A percentile compares a stretch with the other conserved stretches of the same genome.
Evolutionary conservation across 2,329 filamentous ascomycete species (phyloP).

Genomic region (Fonsecaea erecta): DNA sequence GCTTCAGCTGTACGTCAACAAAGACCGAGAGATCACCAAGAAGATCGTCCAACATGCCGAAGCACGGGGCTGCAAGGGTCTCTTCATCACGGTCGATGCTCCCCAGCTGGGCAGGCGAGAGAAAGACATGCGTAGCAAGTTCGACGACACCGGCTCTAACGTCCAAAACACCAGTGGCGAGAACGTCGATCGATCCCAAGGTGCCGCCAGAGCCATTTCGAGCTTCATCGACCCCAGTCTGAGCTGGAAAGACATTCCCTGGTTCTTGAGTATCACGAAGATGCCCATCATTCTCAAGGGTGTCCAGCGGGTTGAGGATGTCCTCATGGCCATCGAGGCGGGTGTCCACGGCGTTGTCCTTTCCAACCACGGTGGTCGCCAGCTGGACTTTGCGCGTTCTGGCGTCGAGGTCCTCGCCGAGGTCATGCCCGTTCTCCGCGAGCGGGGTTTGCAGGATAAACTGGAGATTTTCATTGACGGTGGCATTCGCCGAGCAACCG

Average conservation of each 20-base stretch:
- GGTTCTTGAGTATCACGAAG: constrained; percentile 86
- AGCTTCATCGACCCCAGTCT: constrained; percentile 96
- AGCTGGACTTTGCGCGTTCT: constrained; percentile 88
- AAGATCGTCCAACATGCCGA: constrained; percentile 92
- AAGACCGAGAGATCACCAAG: constrained; percentile 87
- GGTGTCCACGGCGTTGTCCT: constrained; percentile 89
- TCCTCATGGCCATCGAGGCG: constrained; percentile 78
- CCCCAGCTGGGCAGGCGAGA: constrained; percentile 92
- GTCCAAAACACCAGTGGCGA: constrained; percentile 73
- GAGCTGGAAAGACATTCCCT: constrained; percentile 90
- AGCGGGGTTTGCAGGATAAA: constrained; percentile 72
- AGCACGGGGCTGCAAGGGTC: constrained; percentile 84
- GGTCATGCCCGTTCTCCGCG: constrained; percentile 83
- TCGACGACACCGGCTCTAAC: constrained; percentile 78
- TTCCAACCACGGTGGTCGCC: constrained; percentile 93
- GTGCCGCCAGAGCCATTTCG: constrained; percentile 91
- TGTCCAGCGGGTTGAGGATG: constrained; percentile 94
- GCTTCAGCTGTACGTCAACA: constrained; percentile 98
- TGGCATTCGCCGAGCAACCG: constrained; percentile 84
- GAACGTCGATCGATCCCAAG: constrained; percentile 82
- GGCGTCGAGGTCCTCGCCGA: constrained; percentile 90
- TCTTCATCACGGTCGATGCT: constrained; percentile 98
- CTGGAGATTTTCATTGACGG: constrained; percentile 93
- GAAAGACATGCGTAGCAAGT: constrained; percentile 97
- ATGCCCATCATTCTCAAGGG: constrained; percentile 98